Evolutionary conservation across 2,329 filamentous ascomycete genomes (phyloP).

Genomic region (Pseudogymnoascus sp.): DNA sequence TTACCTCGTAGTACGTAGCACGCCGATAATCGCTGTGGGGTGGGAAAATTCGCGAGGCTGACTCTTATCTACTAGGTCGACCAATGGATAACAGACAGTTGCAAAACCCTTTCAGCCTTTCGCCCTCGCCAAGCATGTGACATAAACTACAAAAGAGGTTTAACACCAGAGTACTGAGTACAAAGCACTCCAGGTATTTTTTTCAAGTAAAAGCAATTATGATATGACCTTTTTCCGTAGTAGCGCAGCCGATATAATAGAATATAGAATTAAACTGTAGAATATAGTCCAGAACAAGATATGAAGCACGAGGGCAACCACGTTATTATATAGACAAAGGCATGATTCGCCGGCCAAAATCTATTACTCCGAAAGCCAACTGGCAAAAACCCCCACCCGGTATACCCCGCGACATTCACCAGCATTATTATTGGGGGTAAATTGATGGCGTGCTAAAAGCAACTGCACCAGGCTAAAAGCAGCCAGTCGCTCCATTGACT

Average conservation of each 20-base stretch:
- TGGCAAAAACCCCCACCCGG: conserved; percentile 8
- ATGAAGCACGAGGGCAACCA: conserved; percentile 3
- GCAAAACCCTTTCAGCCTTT: conserved; percentile 4
- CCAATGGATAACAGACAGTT: conserved; percentile 1
- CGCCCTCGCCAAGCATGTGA: not conserved
- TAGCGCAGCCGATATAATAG: not conserved
- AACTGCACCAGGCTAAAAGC: conserved; percentile 6
- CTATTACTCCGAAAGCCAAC: conserved; percentile 9
- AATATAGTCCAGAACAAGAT: conserved; percentile 1
- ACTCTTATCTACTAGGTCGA: not conserved
- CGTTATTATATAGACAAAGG: conserved; percentile 7
- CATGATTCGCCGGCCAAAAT: not conserved
- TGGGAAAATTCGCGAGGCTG: conserved; percentile 6
- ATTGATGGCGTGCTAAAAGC: conserved; percentile 5
- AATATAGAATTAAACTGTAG: not conserved
- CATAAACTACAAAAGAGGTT: not conserved
- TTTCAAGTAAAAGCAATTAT: not conserved
- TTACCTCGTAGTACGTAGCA: conserved; percentile 6
- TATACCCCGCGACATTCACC: conserved; percentile 3
- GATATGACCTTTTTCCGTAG: conserved; percentile 4
- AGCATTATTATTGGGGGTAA: conserved; percentile 1
- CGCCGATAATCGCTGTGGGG: conserved; percentile 8
- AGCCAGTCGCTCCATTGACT: not conserved
- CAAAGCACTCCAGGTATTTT: not conserved
- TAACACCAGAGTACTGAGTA: not conserved